phyloP scores from a whole-genome alignment of 2,329 filamentous ascomycete species.

The Myrmaecium sp. region DNA sequence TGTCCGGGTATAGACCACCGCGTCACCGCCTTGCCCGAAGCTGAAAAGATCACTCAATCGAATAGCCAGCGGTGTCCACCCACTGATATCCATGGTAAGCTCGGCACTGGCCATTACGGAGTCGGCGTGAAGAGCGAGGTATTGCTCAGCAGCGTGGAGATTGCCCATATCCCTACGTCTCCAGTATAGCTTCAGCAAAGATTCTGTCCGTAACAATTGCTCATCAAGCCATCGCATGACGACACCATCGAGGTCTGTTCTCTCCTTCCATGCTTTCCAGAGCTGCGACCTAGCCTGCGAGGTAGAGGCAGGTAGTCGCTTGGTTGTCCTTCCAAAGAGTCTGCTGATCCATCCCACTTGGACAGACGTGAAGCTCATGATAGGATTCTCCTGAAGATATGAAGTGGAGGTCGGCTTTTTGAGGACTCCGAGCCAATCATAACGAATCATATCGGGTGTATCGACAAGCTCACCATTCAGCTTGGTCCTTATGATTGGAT shows the following conservation, averaged over 20 bases:
- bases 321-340: conserved; percentile 22
- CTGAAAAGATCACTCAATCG: conserved; percentile 35
- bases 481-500: conserved; percentile 20
- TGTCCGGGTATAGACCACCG: conserved; percentile 32
- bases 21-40: conserved; percentile 36
- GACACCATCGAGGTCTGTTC: conserved; percentile 20
- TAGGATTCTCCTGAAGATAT: conserved; percentile 33
- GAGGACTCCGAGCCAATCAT: conserved; percentile 24
- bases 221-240: conserved; percentile 24
- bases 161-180: conserved; percentile 19
- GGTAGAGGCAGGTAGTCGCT: conserved; percentile 21
- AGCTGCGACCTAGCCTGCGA: conserved; percentile 21
- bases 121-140: conserved; percentile 27
- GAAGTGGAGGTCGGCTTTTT: conserved; percentile 21
- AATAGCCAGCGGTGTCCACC: conserved; percentile 34
- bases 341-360: conserved; percentile 16
- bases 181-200: conserved; percentile 21
- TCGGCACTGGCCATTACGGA: conserved; percentile 35
- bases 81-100: conserved; percentile 33
- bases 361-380: conserved; percentile 28
- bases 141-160: conserved; percentile 19
- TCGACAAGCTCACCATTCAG: conserved; percentile 34
- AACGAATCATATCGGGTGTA: conserved; percentile 37
- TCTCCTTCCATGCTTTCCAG: conserved; percentile 24
- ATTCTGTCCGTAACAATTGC: conserved; percentile 18